Conservation (phyloP, 2,329 filamentous ascomycete genomes). For the Diaporthe velutina region DNA sequence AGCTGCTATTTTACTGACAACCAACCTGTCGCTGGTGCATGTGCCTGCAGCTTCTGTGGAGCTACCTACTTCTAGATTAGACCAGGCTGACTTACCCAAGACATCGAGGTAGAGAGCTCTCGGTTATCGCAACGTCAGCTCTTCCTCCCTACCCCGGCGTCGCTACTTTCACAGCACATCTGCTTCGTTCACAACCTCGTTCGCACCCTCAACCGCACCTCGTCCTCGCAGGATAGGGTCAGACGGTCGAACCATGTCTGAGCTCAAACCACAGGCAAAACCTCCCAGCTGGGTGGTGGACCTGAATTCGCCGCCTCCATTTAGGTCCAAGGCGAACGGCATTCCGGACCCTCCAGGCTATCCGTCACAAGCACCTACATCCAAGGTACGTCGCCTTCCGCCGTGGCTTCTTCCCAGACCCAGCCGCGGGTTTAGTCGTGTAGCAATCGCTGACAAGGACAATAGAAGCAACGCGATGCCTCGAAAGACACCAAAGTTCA, state of each 20-base stretch:
- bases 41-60: conserved; percentile 20
- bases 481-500: conserved; percentile 61
- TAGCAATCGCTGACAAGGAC: not conserved
- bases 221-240: not conserved
- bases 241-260: conserved; percentile 44
- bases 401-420: conserved; percentile 19
- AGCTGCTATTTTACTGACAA: not conserved
- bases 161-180: not conserved
- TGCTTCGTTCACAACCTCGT: not conserved
- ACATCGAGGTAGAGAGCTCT: not conserved
- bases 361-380: conserved; percentile 66
- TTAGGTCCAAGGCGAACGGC: conserved; percentile 72
- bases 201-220: not conserved
- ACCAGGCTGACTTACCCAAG: conserved; percentile 22
- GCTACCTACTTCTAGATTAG: conserved; percentile 1
- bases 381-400: conserved; percentile 63
- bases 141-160: not conserved
- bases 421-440: not conserved
- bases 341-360: conserved; percentile 92
- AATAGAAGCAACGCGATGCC: conserved; percentile 59
- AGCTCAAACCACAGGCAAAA: conserved; percentile 39
- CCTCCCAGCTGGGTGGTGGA: conserved; percentile 86
- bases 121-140: conserved; percentile 7
- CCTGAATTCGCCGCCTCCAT: conserved; percentile 76
- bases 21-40: not conserved